Conservation (phyloP, 1,284 basidiomycete species). For the Ceratobasidium sp. region DNA sequence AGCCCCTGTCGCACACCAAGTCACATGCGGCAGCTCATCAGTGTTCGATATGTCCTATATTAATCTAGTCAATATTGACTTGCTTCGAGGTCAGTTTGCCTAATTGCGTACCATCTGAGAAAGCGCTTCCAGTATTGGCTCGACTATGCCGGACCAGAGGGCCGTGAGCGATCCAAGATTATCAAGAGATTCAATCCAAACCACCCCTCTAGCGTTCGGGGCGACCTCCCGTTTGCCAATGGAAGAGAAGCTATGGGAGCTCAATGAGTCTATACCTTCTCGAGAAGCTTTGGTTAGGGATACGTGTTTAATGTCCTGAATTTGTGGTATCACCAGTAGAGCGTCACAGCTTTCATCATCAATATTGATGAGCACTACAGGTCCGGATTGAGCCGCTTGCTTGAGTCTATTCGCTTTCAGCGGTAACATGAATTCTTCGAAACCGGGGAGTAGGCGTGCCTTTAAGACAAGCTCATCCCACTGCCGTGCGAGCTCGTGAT, state of each 20-base stretch:
- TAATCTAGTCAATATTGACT: constrained; percentile 5
- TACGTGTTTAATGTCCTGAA: not conserved
- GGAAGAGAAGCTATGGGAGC: not conserved
- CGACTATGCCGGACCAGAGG: constrained; percentile 27
- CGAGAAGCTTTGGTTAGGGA: not conserved
- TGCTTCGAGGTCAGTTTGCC: not conserved
- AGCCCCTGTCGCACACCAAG: constrained; percentile 42
- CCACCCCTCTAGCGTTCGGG: too few species aligned
- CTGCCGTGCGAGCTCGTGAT: constrained; percentile 15
- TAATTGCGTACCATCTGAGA: not conserved
- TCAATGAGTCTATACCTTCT: not conserved
- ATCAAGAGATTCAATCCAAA: not conserved
- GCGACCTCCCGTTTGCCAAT: not conserved
- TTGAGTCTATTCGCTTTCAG: constrained; percentile 41
- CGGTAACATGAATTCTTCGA: constrained; percentile 41
- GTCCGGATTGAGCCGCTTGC: constrained; percentile 46
- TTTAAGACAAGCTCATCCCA: constrained; percentile 25
- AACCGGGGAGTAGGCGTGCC: constrained; percentile 27
- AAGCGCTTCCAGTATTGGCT: constrained; percentile 25
- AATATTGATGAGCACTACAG: constrained; percentile 49
- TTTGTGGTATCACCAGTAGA: constrained; percentile 43
- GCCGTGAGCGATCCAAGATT: not conserved
- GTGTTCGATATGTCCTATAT: constrained; percentile 13
- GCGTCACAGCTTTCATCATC: constrained; percentile 47
- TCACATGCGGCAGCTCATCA: constrained; percentile 40